Base-by-base conservation (phyloP, 805 yeast species). In the Kockiozyma suomiensis region DNA sequence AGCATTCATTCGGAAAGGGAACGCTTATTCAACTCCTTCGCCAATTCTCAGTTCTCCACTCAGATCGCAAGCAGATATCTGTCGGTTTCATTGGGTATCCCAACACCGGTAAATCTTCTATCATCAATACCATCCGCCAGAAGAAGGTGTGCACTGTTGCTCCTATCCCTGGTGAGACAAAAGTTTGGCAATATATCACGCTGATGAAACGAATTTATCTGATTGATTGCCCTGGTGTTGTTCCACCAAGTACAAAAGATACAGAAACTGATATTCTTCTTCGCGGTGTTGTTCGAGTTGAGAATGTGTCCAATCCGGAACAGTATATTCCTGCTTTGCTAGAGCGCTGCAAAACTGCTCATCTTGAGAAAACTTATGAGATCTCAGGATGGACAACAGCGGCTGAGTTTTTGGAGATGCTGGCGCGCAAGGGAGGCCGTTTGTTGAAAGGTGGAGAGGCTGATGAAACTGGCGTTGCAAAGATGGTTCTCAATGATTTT, bases 191-290 rank as follows among this genome's bases (percentile, higher is more conserved):
- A 79, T 93, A 93, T 78, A 92, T 93, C 70, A 92, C 99, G 3
- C 80, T 93, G 69, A 93, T 94, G 97, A 93, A 93, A 80, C 83
- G 93, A 67, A 93, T 93, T 54, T 93, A 92, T 76, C 79, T 93
- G 70, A 94, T 93, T 70, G 99, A 93, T 77, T 94, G 99, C 80
- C 99, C 99, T 1, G 99, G 99, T 76, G 93, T 93, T 72, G 99
- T 93, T 21, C 99, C 99, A 8, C 99, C 99, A 28, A 88, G 96
- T 17, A 73, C 85, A 30, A 90, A 86, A 70, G 99, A 94, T 73
- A 76, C 93, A 0, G 96, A 90, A 73, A 85, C 96, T 28, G 98
- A 93, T 74, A 90, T 93, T 70, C 75, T 93, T 66, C 89, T 93
- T 76, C 85, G 97, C 75, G 99, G 99, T 73, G 99, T 94, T 19